Conservation (phyloP, 1,284 basidiomycete species). For the Coniophora puteana region DNA sequence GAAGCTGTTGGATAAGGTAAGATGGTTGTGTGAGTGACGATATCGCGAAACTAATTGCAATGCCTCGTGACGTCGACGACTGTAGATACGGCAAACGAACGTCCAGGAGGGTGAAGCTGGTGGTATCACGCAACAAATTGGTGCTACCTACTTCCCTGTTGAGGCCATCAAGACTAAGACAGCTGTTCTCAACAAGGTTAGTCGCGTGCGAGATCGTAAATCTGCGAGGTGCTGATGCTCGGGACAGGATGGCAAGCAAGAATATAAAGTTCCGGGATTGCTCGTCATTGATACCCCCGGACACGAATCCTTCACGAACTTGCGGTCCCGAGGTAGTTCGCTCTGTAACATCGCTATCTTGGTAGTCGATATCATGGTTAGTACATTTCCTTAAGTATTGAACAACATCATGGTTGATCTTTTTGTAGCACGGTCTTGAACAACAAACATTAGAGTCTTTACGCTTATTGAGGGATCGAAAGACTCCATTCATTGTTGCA, state of each 20-base stretch:
- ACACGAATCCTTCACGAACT: conserved; percentile 99
- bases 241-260: conserved; percentile 69
- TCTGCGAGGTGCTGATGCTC: conserved; percentile 6
- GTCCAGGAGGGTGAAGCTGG: conserved; percentile 99
- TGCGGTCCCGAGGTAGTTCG: conserved; percentile 94
- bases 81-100: conserved; percentile 97
- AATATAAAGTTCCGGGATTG: conserved; percentile 97
- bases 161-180: conserved; percentile 97
- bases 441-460: conserved; percentile 97
- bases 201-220: conserved; percentile 12
- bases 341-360: conserved; percentile 99
- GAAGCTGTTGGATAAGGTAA: conserved; percentile 93
- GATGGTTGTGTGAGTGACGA: conserved; percentile 7
- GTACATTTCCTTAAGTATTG: conserved; percentile 16
- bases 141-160: conserved; percentile 99
- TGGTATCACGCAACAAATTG: conserved; percentile 99
- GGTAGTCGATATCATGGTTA: conserved; percentile 97
- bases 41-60: too few species aligned
- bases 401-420: too few species aligned
- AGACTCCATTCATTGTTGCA: conserved; percentile 99
- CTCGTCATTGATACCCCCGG: conserved; percentile 98
- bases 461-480: conserved; percentile 87
- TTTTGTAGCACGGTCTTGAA: conserved; percentile 86
- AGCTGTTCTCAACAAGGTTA: conserved; percentile 81
- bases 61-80: too few species aligned